Percentiles rank a stretch among this genome's conserved stretches.
Conservation (phyloP, 2,329 filamentous ascomycete species). For the Alternaria rosae region DNA sequence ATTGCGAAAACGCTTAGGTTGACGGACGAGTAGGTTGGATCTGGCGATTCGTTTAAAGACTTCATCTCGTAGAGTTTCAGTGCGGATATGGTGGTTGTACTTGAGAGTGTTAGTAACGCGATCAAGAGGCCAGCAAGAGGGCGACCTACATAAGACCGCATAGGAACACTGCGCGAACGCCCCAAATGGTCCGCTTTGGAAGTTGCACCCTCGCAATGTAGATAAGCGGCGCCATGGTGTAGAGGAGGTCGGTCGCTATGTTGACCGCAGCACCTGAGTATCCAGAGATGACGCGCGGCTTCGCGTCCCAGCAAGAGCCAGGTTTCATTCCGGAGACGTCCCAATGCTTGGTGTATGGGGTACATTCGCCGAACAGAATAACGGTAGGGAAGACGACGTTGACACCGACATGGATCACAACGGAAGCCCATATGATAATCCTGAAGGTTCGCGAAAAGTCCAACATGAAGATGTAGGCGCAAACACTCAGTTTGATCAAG, state of each 20-base stretch:
- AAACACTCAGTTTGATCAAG: constrained; percentile 38
- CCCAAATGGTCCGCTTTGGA: constrained; percentile 34
- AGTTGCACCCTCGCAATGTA: constrained; percentile 36
- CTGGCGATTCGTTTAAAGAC: constrained; percentile 23
- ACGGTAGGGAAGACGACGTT: constrained; percentile 35
- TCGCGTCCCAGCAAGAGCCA: constrained; percentile 32
- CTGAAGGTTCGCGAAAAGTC: constrained; percentile 33
- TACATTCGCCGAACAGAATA: constrained; percentile 34
- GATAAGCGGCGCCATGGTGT: constrained; percentile 32
- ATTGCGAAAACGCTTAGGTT: constrained; percentile 35
- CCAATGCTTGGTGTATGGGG: constrained; percentile 34
- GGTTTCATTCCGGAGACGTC: constrained; percentile 26
- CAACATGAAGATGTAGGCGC: constrained; percentile 36
- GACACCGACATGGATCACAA: constrained; percentile 27
- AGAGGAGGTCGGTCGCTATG: constrained; percentile 35
- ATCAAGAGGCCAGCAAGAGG: accelerated
- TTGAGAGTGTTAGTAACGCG: constrained; percentile 8
- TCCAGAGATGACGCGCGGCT: constrained; percentile 35
- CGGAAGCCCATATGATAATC: constrained; percentile 30
- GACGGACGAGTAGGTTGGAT: constrained; percentile 31
- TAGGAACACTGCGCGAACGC: constrained; percentile 37
- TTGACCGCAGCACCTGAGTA: constrained; percentile 37
- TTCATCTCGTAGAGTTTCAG: constrained; percentile 39
- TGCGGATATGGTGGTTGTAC: constrained; percentile 36
- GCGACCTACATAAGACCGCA: constrained; percentile 33